Percentiles rank a stretch among this genome's conserved stretches.
phyloP scores from a whole-genome alignment of 257 asterid species.

The Jaltomata sinuosa region DNA sequence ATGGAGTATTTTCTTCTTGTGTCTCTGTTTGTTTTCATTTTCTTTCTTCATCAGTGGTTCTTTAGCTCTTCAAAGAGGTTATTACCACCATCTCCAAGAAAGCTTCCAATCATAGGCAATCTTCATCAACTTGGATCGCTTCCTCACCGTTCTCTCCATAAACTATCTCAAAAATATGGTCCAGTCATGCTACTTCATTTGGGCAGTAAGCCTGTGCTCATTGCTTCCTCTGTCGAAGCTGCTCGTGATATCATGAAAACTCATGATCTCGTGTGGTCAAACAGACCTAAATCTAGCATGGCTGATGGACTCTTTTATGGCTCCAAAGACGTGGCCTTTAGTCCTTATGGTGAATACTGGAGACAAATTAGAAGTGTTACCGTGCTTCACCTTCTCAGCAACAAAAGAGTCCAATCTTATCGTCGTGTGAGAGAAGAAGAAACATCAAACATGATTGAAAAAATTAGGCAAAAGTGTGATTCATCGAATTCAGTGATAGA shows the following conservation, averaged over 20 bases:
- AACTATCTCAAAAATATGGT: constrained; percentile 24
- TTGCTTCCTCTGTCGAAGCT: constrained; percentile 24
- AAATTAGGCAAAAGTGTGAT: neutral
- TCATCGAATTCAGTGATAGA: constrained; percentile 13
- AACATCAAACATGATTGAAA: neutral
- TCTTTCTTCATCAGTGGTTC: neutral
- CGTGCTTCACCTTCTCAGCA: constrained; percentile 10
- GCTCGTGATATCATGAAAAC: constrained; percentile 39
- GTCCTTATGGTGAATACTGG: constrained; percentile 12
- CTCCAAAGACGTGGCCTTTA: neutral
- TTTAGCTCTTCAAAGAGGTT: neutral
- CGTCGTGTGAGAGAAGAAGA: neutral
- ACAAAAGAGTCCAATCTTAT: constrained; percentile 7
- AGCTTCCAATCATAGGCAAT: constrained; percentile 34
- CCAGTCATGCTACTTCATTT: constrained; percentile 31
- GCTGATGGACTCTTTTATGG: neutral
- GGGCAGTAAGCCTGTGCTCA: constrained; percentile 12
- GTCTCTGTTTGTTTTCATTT: neutral
- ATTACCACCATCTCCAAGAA: constrained; percentile 27
- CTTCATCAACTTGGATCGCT: constrained; percentile 22
- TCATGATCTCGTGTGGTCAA: constrained; percentile 20
- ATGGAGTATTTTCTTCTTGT: neutral
- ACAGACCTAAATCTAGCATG: constrained; percentile 8
- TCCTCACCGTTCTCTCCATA: constrained; percentile 21
- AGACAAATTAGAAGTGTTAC: neutral